Base-by-base conservation (phyloP, 2,329 filamentous ascomycete species). In the Penicillium oxalicum region DNA sequence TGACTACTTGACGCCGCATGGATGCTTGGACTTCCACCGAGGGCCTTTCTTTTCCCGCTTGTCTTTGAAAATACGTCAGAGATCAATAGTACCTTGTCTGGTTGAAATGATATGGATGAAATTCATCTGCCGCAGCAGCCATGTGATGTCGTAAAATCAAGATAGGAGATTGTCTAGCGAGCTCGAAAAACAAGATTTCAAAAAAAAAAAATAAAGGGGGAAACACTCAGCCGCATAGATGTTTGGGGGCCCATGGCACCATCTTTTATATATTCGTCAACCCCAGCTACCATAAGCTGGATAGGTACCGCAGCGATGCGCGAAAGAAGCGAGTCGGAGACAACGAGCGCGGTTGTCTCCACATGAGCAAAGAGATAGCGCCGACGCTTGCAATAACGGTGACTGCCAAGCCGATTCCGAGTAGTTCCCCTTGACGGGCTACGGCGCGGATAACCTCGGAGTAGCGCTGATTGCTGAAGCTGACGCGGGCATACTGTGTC, bases 401-500 rank as follows among this genome's bases (percentile, higher is more conserved):
- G 11, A 62, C 59, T 1, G 59, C 54, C 29, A 72, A 45, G 4
- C 63, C 60, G 6, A 65, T 54, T 40, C 79, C 69, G 29, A 90
- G 70, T 4, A 86, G 67, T 53, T 72, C 73, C 2, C 85, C 83
- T 67, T 95, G 90, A 47, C 79, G 70, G 47, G 85, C 79, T 48
- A 86, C 88, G 56, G 79, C 80, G 35, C 72, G 74, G 32, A 89
- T 78, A 3, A 97, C 87, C 52, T 94, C 85, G 0, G 87, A 88
- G 68, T 98, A 98, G 18, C 87, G 76, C 71, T 95, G 86, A 61
- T 95, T 96, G 50, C 88, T 88, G 66, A 98, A 98, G 58, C 90
- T 95, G 7, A 98, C 85, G 18, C 91, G 80, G 0, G 87, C 83
- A 65, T 98, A 98, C 71, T 95, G 89, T 2, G 93, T 98, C 63